Evolutionary conservation across 331 rosid genomes (phyloP), one percentile per base, ranked within the genome.

Genomic region (Phaseolus coccineus): DNA sequence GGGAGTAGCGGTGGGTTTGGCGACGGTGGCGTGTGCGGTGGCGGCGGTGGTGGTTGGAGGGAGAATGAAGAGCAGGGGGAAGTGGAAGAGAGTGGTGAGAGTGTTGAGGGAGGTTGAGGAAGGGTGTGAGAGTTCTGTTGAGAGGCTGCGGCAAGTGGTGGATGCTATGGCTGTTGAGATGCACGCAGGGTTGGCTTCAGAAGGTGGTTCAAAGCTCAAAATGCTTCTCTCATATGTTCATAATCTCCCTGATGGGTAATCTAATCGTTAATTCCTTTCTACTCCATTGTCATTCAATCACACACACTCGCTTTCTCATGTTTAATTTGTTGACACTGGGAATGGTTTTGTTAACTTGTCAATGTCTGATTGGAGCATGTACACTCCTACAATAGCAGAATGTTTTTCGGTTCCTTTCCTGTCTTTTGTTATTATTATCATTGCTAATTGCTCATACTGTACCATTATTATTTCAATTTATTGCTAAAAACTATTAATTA

Each of bases 121-220:
- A 37, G 91, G 59, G 39, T 89, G 91, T 27, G 90, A 89, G 6
- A 86, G 88, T 12, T 74, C 81, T 1, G 88, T 87, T 8, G 91
- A 73, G 81, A 89, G 94, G 87, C 55, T 93, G 78, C 85, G 81
- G 79, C 96, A 91, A 73, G 96, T 93, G 69, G 94, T 91, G 62
- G 94, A 89, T 78, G 96, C 97, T 10, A 89, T 93, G 96, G 94
- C 91, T 0, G 94, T 93, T 44, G 97, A 93, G 93, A 93, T 93
- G 97, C 97, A 89, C 89, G 97, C 97, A 31, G 97, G 97, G 13
- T 84, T 91, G 81, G 96, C 97, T 56, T 91, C 97, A 31, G 91
- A 91, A 83, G 96, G 96, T 67, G 97, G 97, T 65, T 93, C 97
- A 46, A 93, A 93, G 87, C 97, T 93, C 87, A 89, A 89, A 89